Evolutionary conservation across 2,329 filamentous ascomycete genomes (phyloP).

Genomic region (Rachicladosporium sp.): DNA sequence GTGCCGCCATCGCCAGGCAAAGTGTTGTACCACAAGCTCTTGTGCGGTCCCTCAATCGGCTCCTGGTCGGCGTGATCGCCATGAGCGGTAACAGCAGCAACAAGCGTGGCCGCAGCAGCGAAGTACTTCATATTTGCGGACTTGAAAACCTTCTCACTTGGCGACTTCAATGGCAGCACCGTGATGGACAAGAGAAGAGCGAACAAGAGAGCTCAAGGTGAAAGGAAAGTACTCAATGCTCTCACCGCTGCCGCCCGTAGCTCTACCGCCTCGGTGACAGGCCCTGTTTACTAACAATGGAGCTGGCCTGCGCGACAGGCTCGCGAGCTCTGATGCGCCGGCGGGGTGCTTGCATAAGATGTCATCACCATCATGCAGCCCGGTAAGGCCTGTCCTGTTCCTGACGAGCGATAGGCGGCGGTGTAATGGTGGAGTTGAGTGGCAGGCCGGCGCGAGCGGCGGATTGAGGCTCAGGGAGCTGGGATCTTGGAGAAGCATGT

Average conservation of each 20-base stretch:
- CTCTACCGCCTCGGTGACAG: background rate
- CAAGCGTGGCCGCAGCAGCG: constrained; percentile 16
- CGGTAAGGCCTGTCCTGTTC: no score
- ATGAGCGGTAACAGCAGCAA: constrained; percentile 46
- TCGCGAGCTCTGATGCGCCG: background rate
- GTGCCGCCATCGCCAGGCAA: constrained; percentile 75
- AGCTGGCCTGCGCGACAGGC: background rate
- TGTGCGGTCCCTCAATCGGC: constrained; percentile 54
- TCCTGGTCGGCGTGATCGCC: constrained; percentile 46
- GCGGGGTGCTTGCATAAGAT: background rate
- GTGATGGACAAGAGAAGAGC: background rate
- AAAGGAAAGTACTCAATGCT: no score
- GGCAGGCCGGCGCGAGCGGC: no score
- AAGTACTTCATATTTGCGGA: constrained; percentile 4
- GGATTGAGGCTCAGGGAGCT: no score
- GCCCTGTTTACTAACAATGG: constrained; percentile 3
- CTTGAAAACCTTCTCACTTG: background rate
- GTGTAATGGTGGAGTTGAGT: no score
- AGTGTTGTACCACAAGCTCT: constrained; percentile 70
- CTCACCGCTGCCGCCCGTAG: no score
- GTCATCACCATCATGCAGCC: constrained; percentile 1
- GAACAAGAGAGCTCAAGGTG: no score
- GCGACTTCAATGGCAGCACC: constrained; percentile 1
- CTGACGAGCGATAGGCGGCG: no score
- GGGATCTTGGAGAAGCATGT: constrained; percentile 1